phyloP scores from a whole-genome alignment of 1,284 basidiomycete species.

The Trametes sp. region DNA sequence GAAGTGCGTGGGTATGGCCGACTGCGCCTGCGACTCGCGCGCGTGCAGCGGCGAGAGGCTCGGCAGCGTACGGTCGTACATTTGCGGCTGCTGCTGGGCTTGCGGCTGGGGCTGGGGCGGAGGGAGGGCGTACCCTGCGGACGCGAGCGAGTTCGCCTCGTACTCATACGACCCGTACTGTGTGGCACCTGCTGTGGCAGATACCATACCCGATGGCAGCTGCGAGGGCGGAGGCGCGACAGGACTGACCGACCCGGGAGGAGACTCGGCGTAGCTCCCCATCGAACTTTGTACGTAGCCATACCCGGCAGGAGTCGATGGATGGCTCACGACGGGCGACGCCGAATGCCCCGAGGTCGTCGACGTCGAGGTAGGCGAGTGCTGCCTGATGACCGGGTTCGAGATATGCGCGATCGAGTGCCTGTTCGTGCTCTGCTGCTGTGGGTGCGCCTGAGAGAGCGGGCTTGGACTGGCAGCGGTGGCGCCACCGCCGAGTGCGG shows the following conservation, averaged over 20 bases:
- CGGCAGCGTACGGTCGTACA: slow-evolving; percentile 25
- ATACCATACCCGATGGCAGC: slow-evolving; percentile 14
- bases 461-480: slow-evolving; percentile 10
- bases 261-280: slow-evolving; percentile 25
- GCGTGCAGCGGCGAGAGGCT: slow-evolving; percentile 20
- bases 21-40: slow-evolving; percentile 19
- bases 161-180: slow-evolving; percentile 30
- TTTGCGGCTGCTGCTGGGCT: slow-evolving; percentile 6
- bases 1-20: slow-evolving; percentile 17
- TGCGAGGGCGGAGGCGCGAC: slow-evolving; percentile 16
- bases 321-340: slow-evolving; percentile 26
- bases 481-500: slow-evolving; percentile 13
- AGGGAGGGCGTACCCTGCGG: slow-evolving; percentile 27
- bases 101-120: slow-evolving; percentile 23
- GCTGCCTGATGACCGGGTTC: slow-evolving; percentile 26
- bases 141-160: slow-evolving; percentile 30
- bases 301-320: slow-evolving; percentile 27
- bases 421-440: slow-evolving; percentile 23
- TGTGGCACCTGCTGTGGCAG: neutral
- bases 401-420: slow-evolving; percentile 36
- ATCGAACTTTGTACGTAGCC: slow-evolving; percentile 13
- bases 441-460: slow-evolving; percentile 9
- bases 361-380: slow-evolving; percentile 22
- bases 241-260: slow-evolving; percentile 22
- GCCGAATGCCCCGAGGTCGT: slow-evolving; percentile 15